Percentiles rank a stretch among this genome's conserved stretches.
phyloP scores from a whole-genome alignment of 2,329 filamentous ascomycete species.

The Torrubiella hemipterigena region DNA sequence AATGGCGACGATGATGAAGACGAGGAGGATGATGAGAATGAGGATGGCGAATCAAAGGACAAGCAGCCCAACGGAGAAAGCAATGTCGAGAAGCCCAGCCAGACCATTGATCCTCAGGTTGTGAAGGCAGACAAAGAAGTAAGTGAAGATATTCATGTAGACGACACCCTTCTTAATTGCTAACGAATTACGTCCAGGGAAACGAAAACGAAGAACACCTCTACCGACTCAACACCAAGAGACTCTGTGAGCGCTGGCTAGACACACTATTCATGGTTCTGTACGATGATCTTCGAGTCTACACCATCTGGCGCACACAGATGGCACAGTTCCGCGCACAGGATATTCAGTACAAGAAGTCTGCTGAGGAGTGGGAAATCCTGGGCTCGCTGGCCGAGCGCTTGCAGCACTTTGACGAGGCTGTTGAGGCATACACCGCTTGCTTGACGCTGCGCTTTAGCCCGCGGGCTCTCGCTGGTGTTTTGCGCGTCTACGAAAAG shows the following conservation, averaged over 20 bases:
- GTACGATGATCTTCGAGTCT: slow-evolving; percentile 94
- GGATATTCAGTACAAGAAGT: slow-evolving; percentile 92
- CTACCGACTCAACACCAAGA: slow-evolving; percentile 91
- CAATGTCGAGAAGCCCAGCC: slow-evolving; percentile 63
- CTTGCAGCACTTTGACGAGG: slow-evolving; percentile 83
- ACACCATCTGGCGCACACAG: slow-evolving; percentile 98
- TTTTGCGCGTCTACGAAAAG: slow-evolving; percentile 68
- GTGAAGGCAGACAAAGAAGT: slow-evolving; percentile 65
- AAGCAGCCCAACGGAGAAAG: slow-evolving; percentile 27
- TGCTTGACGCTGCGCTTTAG: slow-evolving; percentile 84
- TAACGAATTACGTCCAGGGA: too few species aligned
- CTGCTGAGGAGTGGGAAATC: slow-evolving; percentile 96
- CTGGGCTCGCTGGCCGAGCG: slow-evolving; percentile 85
- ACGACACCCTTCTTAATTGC: too few species aligned
- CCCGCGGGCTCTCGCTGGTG: slow-evolving; percentile 79
- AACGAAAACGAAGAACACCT: slow-evolving; percentile 60
- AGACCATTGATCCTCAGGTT: slow-evolving; percentile 65
- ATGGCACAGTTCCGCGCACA: slow-evolving; percentile 93
- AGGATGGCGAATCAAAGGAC: slow-evolving; percentile 14
- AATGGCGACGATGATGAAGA: slow-evolving; percentile 26
- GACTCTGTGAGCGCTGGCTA: slow-evolving; percentile 92
- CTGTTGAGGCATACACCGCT: slow-evolving; percentile 81
- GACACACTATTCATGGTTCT: slow-evolving; percentile 99
- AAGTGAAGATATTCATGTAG: too few species aligned
- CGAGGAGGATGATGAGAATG: slow-evolving; percentile 21